These are phyloP conservation scores for Acarospora socialis DNA, from an alignment of 2,329 filamentous ascomycete species.

Conservation along the genomic window DNA sequence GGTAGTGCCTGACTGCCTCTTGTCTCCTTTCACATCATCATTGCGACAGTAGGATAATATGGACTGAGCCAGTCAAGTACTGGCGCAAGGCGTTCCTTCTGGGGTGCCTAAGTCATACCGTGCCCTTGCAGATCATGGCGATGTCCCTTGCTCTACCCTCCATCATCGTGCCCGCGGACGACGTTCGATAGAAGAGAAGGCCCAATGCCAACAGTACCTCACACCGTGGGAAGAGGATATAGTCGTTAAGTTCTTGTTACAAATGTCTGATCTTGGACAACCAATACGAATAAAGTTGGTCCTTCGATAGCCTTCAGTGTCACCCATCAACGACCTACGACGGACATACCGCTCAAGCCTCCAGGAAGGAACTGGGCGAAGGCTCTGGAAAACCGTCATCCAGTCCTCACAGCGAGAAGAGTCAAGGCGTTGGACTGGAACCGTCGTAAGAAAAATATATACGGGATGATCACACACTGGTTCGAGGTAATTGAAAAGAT, in stretches of 20 bases:
- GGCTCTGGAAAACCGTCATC: constrained; percentile 16
- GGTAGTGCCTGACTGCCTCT: constrained; percentile 1
- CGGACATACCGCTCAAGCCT: constrained; percentile 10
- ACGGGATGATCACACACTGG: constrained; percentile 20
- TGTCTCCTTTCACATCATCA: not conserved
- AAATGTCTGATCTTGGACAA: constrained; percentile 6
- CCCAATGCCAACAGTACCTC: constrained; percentile 17
- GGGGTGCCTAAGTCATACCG: constrained; percentile 14
- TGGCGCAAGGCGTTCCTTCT: constrained; percentile 13
- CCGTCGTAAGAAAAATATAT: constrained; percentile 18
- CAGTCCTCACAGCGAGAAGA: constrained; percentile 16
- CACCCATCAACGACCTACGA: constrained; percentile 9
- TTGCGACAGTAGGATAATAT: constrained; percentile 6
- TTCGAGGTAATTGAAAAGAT: constrained; percentile 20
- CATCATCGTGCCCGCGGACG: constrained; percentile 17
- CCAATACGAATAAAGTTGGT: constrained; percentile 8
- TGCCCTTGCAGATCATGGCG: constrained; percentile 12
- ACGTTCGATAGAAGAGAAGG: constrained; percentile 18
- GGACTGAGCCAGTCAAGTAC: constrained; percentile 14
- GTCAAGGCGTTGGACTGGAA: constrained; percentile 18
- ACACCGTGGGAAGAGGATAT: constrained; percentile 1
- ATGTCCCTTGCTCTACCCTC: constrained; percentile 18
- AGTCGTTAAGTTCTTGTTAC: not conserved
- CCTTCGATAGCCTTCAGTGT: constrained; percentile 9
- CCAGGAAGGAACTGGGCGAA: constrained; percentile 10